These are phyloP conservation scores for Wickerhamiella hasegawae DNA, from an alignment of 805 yeast species.

Conservation along the genomic window DNA sequence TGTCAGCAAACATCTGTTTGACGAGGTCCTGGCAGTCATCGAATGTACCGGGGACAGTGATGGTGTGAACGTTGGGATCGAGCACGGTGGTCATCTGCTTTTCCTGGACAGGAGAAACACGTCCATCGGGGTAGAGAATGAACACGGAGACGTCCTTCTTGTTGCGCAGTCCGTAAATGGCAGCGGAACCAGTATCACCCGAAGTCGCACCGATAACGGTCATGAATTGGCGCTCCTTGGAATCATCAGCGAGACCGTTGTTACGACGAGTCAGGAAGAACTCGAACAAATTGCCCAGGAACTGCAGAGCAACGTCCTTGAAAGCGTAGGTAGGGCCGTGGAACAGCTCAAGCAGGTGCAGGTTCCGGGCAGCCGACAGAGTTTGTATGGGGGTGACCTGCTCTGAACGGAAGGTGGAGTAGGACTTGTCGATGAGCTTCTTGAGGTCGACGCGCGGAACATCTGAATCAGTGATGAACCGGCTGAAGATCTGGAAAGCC, in stretches of 20 bases:
- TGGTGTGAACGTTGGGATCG: slow-evolving; percentile 84
- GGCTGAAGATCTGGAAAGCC: slow-evolving; percentile 72
- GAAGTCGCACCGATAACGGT: slow-evolving; percentile 99
- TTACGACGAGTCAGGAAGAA: slow-evolving; percentile 73
- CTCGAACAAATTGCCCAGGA: slow-evolving; percentile 93
- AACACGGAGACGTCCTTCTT: slow-evolving; percentile 96
- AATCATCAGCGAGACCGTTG: slow-evolving; percentile 26
- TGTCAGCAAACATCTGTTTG: slow-evolving; percentile 81
- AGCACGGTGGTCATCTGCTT: slow-evolving; percentile 96
- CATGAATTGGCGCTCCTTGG: slow-evolving; percentile 26
- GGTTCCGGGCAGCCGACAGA: slow-evolving; percentile 38
- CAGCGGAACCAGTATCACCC: slow-evolving; percentile 99
- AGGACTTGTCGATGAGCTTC: slow-evolving; percentile 49
- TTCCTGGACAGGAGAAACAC: slow-evolving; percentile 96
- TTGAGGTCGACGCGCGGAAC: slow-evolving; percentile 56
- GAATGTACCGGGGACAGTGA: slow-evolving; percentile 89
- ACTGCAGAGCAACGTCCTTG: slow-evolving; percentile 96
- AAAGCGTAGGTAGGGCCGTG: slow-evolving; percentile 99
- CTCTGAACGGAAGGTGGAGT: slow-evolving; percentile 75
- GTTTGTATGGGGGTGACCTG: slow-evolving; percentile 72
- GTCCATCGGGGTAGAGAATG: slow-evolving; percentile 90
- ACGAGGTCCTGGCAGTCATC: slow-evolving; percentile 98
- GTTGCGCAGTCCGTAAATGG: slow-evolving; percentile 93
- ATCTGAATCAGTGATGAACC: slow-evolving; percentile 58
- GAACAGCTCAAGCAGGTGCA: slow-evolving; percentile 79